phyloP scores from a whole-genome alignment of 371 early-diverging fungal species.

The Dichotomocladium elegans region DNA sequence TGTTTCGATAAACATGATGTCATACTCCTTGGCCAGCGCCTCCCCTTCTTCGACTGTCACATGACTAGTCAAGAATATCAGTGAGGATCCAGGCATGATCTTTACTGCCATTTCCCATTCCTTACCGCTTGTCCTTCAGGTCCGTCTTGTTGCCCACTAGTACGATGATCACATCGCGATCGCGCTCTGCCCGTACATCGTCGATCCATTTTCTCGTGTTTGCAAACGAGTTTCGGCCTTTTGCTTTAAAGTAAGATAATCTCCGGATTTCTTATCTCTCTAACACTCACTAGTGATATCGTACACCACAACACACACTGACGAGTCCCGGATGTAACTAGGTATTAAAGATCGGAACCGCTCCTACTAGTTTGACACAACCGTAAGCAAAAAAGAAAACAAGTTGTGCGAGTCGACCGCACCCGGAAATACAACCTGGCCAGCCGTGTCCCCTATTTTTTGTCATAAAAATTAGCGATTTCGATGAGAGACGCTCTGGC shows the following conservation, averaged over 20 bases:
- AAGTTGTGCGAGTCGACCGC: not conserved
- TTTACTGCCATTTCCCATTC: not conserved
- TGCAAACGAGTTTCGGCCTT: conserved; percentile 70
- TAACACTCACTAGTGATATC: conserved; percentile 81
- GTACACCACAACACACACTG: conserved; percentile 98
- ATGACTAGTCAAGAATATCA: not conserved
- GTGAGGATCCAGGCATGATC: no score
- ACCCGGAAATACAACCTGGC: conserved; percentile 71
- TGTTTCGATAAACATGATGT: conserved; percentile 92
- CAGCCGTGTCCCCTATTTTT: conserved; percentile 99
- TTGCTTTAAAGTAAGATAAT: not conserved
- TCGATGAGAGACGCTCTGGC: no score
- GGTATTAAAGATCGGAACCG: conserved; percentile 97
- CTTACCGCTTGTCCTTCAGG: conserved; percentile 78
- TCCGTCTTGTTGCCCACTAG: conserved; percentile 98
- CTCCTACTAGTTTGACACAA: no score
- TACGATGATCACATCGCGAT: conserved; percentile 92
- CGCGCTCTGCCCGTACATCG: conserved; percentile 94
- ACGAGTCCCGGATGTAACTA: conserved; percentile 97
- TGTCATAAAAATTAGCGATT: no score
- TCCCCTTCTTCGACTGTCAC: conserved; percentile 92
- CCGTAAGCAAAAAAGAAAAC: no score
- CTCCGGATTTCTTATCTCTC: not conserved
- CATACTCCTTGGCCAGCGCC: conserved; percentile 84
- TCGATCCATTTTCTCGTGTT: conserved; percentile 96